Percentiles rank a stretch among this genome's conserved stretches.
These are phyloP conservation scores for Linnemannia exigua DNA, from an alignment of 192 early-diverging fungal genomes.

Conservation along the genomic window DNA sequence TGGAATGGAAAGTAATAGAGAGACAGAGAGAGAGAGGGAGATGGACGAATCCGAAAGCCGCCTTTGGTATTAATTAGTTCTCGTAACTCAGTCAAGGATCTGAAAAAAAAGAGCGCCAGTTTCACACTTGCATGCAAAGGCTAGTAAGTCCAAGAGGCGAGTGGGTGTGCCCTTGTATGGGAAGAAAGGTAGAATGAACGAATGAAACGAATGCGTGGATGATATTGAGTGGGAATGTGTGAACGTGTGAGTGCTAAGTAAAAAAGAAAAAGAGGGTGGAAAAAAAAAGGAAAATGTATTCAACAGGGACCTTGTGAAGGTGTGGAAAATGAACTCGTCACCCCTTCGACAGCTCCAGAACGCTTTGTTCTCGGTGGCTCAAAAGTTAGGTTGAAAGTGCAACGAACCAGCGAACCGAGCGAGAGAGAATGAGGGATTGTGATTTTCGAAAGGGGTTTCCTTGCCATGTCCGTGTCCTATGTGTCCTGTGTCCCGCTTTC, in stretches of 20 bases:
- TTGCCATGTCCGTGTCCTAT: not conserved
- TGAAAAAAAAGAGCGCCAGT: not conserved
- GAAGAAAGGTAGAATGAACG: not conserved
- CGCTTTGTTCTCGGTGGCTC: not conserved
- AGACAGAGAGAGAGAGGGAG: too few species aligned
- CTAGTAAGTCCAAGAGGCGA: not conserved
- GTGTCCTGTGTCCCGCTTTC: not conserved
- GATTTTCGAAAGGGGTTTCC: not conserved
- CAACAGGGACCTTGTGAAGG: not conserved
- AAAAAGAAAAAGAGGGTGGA: not conserved
- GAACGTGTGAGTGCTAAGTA: not conserved
- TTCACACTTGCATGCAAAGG: not conserved
- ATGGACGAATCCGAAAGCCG: not conserved
- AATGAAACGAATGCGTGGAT: not conserved
- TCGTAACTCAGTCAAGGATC: not conserved
- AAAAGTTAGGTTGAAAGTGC: not conserved
- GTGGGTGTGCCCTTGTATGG: not conserved
- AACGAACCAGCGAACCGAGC: not conserved
- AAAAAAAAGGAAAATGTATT: not conserved
- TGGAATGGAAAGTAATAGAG: not conserved
- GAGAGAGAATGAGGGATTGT: too few species aligned
- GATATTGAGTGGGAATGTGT: not conserved
- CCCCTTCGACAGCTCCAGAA: not conserved
- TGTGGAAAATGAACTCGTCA: not conserved
- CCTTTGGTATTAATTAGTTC: not conserved